A percentile compares a stretch with the other conserved stretches of the same genome.
Evolutionary conservation across 257 asterid genomes (phyloP).

Genomic region (Nicotiana knightiana): DNA sequence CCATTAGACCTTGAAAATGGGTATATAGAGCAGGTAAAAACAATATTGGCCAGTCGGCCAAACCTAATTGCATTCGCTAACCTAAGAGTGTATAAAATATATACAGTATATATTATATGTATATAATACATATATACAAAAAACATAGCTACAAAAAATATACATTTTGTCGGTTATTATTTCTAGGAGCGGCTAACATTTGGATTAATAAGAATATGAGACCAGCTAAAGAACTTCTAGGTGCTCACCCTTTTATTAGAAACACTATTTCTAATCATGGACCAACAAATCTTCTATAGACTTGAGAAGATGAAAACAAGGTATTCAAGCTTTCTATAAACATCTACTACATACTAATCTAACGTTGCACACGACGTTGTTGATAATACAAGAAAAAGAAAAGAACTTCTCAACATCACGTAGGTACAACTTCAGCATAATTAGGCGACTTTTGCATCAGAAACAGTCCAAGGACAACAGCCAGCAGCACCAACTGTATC

Average conservation of each 20-base stretch:
- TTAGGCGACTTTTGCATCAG: conserved; percentile 30
- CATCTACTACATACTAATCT: background rate
- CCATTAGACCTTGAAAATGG: no score
- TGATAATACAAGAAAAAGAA: conserved; percentile 1
- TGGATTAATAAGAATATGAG: background rate
- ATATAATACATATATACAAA: no score
- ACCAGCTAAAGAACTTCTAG: background rate
- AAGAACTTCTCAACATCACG: conserved; percentile 31
- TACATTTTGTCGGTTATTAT: no score
- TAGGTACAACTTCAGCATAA: conserved; percentile 54
- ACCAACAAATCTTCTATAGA: background rate
- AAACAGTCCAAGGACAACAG: conserved; percentile 25
- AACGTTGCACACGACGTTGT: background rate
- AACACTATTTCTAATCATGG: background rate
- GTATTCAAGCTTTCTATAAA: background rate
- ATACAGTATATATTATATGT: no score
- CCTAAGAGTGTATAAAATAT: no score
- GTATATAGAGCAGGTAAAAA: no score
- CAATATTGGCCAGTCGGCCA: no score
- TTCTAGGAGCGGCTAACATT: no score
- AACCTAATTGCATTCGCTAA: no score
- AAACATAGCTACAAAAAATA: no score
- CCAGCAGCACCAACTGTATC: conserved; percentile 46
- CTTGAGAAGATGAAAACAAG: background rate
- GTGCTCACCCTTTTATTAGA: background rate